Percentiles rank a stretch among this genome's conserved stretches.
These are phyloP conservation scores for Colletotrichum endophyticum DNA, from an alignment of 2,329 filamentous ascomycete species.

Conservation along the genomic window DNA sequence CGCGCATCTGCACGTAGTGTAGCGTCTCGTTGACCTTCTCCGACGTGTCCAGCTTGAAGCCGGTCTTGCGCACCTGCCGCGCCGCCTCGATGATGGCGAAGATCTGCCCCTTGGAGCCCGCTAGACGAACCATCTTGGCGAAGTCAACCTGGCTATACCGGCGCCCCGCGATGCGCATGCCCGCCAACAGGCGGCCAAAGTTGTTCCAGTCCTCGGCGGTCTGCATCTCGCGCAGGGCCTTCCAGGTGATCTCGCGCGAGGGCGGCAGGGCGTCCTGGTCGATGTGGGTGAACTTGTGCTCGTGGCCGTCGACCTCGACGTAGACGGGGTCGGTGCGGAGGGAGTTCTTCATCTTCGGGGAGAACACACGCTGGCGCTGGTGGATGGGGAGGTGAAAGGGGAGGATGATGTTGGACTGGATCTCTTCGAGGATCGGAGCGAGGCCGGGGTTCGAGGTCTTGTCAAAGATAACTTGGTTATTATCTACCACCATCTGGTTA, in stretches of 20 bases:
- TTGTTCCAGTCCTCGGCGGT: conserved; percentile 57
- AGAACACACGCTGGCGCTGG: conserved; percentile 60
- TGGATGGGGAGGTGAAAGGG: conserved; percentile 60
- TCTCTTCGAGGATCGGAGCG: conserved; percentile 52
- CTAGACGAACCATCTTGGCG: conserved; percentile 45
- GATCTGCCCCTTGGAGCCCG: conserved; percentile 44
- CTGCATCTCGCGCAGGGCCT: conserved; percentile 50
- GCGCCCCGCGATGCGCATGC: conserved; percentile 48
- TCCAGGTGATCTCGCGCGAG: conserved; percentile 40
- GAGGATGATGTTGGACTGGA: conserved; percentile 66
- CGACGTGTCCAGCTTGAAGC: conserved; percentile 44
- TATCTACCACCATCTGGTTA: background rate
- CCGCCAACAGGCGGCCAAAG: conserved; percentile 56
- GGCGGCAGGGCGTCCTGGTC: conserved; percentile 47
- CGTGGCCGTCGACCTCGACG: conserved; percentile 63
- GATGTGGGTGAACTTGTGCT: conserved; percentile 55
- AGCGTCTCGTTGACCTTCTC: conserved; percentile 47
- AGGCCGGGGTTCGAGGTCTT: conserved; percentile 59
- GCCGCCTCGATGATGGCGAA: conserved; percentile 55
- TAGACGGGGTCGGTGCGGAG: conserved; percentile 61
- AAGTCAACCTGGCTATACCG: conserved; percentile 38
- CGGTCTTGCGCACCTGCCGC: conserved; percentile 50
- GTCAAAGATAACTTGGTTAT: conserved; percentile 47
- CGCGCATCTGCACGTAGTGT: conserved; percentile 44
- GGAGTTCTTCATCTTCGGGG: conserved; percentile 46